Evolutionary conservation across 2,329 filamentous ascomycete species (phyloP).

Genomic region (Aspergillus novofumigatus): DNA sequence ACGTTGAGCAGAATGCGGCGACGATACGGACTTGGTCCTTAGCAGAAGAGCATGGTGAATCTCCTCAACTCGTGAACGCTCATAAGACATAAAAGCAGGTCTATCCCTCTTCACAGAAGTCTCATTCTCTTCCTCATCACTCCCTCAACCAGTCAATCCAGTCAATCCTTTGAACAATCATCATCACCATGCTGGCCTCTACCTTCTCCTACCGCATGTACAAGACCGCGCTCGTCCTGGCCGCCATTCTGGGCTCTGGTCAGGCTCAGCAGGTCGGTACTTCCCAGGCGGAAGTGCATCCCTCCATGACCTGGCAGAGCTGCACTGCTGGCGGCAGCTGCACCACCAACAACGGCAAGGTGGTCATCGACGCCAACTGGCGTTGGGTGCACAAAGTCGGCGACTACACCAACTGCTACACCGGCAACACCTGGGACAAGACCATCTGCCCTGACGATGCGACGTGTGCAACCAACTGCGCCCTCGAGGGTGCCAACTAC

Average conservation of each 20-base stretch:
- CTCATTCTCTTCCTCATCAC: background rate
- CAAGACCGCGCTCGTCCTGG: constrained; percentile 13
- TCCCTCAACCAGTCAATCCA: background rate
- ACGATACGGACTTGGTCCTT: too few relatives aligned
- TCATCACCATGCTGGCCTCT: constrained; percentile 5
- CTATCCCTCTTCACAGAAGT: background rate
- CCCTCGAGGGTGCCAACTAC: constrained; percentile 56
- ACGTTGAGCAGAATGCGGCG: background rate
- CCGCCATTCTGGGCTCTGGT: constrained; percentile 8
- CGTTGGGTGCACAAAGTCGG: constrained; percentile 51
- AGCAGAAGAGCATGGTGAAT: background rate
- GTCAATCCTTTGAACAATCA: background rate
- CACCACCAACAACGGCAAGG: constrained; percentile 46
- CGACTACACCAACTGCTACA: constrained; percentile 56
- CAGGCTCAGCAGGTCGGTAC: constrained; percentile 23
- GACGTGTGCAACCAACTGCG: constrained; percentile 54
- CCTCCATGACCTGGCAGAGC: constrained; percentile 48
- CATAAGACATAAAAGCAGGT: background rate
- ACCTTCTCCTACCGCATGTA: constrained; percentile 11
- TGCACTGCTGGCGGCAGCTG: constrained; percentile 50
- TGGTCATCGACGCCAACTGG: constrained; percentile 57
- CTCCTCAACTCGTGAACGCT: background rate
- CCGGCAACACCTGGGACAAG: constrained; percentile 49
- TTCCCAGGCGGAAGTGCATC: constrained; percentile 36
- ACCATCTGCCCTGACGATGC: constrained; percentile 46